Evolutionary conservation across 768 basidiomycete species (phyloP).

Genomic region (Lactifluus pinguis): DNA sequence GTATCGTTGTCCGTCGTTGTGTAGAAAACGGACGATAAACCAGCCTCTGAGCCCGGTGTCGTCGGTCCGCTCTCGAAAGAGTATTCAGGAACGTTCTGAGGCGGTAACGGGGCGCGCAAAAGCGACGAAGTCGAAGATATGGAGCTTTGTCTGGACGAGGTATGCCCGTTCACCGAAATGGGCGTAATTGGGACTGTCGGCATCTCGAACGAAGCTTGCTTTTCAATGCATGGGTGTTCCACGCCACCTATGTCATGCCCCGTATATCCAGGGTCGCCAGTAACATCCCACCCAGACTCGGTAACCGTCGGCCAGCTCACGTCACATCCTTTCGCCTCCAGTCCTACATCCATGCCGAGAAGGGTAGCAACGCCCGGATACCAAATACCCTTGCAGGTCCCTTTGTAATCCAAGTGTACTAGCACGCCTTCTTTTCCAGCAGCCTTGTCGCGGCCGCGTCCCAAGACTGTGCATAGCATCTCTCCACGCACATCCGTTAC

Average conservation of each 20-base stretch:
- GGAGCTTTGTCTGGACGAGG: slow-evolving; percentile 27
- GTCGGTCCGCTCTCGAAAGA: slow-evolving; percentile 63
- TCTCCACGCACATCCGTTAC: too few species aligned
- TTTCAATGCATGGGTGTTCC: slow-evolving; percentile 17
- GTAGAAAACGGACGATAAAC: slow-evolving; percentile 34
- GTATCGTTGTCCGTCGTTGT: slow-evolving; percentile 28
- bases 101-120: slow-evolving; percentile 66
- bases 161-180: slow-evolving; percentile 23
- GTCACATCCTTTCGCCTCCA: slow-evolving; percentile 25
- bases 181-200: slow-evolving; percentile 20
- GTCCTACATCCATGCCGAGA: too few species aligned
- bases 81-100: slow-evolving; percentile 54
- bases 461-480: too few species aligned
- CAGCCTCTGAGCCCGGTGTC: slow-evolving; percentile 36
- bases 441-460: too few species aligned
- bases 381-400: slow-evolving; percentile 68
- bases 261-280: slow-evolving; percentile 48
- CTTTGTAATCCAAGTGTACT: slow-evolving; percentile 28
- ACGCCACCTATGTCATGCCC: slow-evolving; percentile 54
- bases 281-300: slow-evolving; percentile 21
- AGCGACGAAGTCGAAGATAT: slow-evolving; percentile 47
- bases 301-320: slow-evolving; percentile 53
- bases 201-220: slow-evolving; percentile 25
- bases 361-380: slow-evolving; percentile 41
- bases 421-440: too few species aligned